Evolutionary conservation across 306 rosid species (phyloP).

Genomic region (Leucaena leucocephala): DNA sequence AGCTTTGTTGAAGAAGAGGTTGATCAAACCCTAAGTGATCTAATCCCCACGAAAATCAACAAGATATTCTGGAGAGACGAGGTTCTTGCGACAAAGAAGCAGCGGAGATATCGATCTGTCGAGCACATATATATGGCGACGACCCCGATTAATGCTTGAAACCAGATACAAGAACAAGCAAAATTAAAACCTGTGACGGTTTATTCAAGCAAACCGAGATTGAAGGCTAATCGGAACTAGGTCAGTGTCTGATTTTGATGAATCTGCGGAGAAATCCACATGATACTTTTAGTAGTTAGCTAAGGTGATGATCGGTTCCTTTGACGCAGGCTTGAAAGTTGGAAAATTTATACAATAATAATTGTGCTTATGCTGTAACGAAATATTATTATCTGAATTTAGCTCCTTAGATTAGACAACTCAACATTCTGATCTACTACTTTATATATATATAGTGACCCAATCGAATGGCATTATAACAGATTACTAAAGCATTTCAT

Average conservation of each 20-base stretch:
- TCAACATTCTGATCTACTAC: neutral
- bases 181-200: neutral
- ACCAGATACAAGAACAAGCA: neutral
- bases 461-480: neutral
- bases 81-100: constrained; percentile 45
- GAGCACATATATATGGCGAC: constrained; percentile 56
- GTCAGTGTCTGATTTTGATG: neutral
- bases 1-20: constrained; percentile 22
- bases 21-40: constrained; percentile 21
- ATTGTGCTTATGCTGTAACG: neutral
- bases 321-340: neutral
- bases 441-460: neutral
- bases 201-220: neutral
- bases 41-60: constrained; percentile 47
- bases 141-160: constrained; percentile 30
- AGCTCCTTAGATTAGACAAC: neutral
- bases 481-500: neutral
- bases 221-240: neutral
- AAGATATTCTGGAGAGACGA: constrained; percentile 62
- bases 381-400: neutral
- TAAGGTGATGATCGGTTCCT: neutral
- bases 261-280: neutral
- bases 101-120: constrained; percentile 59
- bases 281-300: neutral
- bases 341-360: neutral